Conservation (phyloP, 768 basidiomycete genomes). For the Mycena filopes region DNA sequence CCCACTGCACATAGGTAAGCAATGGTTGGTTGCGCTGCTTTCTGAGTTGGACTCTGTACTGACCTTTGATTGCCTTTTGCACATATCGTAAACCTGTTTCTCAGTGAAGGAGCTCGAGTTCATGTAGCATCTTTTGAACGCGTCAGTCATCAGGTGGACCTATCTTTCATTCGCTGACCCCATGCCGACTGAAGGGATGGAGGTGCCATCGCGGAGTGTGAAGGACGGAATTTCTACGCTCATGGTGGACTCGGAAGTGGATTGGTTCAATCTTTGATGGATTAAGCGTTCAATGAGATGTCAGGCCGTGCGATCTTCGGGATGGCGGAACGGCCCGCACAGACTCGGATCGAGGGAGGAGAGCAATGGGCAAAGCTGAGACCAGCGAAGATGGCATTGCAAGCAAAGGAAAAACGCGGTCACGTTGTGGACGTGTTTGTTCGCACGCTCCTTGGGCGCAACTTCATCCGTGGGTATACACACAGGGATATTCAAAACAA, state of each 20-base stretch:
- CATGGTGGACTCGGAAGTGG: constrained; percentile 32
- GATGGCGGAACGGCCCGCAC: no score
- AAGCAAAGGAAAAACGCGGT: constrained; percentile 11
- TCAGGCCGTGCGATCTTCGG: not conserved
- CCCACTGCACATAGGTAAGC: constrained; percentile 33
- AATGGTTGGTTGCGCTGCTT: no score
- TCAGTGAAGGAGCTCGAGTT: constrained; percentile 7
- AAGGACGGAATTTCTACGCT: constrained; percentile 36
- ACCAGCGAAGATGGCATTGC: no score
- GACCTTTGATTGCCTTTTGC: constrained; percentile 21
- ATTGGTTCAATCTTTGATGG: not conserved
- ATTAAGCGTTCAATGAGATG: not conserved
- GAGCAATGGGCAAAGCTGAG: no score
- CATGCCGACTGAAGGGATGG: constrained; percentile 46
- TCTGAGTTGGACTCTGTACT: no score
- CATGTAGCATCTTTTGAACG: constrained; percentile 16
- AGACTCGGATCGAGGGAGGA: no score
- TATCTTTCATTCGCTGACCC: constrained; percentile 35
- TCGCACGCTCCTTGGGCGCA: no score
- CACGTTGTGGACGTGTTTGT: no score
- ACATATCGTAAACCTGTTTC: constrained; percentile 29
- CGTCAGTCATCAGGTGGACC: not conserved
- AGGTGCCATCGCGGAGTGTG: constrained; percentile 41
- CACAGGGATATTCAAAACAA: constrained; percentile 11
- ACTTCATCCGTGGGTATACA: not conserved